Conservation (phyloP, 805 yeast species). For the Metschnikowia similis region DNA sequence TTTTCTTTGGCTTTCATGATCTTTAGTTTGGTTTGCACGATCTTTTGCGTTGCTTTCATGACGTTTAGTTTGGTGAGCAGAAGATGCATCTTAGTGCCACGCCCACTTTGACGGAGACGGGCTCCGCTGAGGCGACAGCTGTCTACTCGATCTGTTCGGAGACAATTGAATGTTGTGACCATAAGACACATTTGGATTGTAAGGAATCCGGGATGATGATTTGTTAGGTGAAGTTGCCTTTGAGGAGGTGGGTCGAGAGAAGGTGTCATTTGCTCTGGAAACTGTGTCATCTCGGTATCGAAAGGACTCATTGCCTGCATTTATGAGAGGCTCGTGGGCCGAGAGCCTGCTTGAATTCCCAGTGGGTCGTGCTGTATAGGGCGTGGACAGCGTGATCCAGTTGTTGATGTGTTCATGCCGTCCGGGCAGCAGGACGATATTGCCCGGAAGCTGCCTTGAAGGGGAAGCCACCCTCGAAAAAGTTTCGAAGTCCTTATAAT, state of each 20-base stretch:
- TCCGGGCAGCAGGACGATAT: background rate
- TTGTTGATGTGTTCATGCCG: conserved; percentile 1
- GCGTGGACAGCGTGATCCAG: conserved; percentile 17
- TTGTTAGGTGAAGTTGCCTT: conserved; percentile 15
- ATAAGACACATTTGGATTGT: conserved; percentile 13
- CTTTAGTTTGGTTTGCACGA: conserved; percentile 20
- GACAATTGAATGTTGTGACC: conserved; percentile 17
- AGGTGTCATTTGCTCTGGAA: conserved; percentile 11
- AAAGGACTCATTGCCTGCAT: conserved; percentile 12
- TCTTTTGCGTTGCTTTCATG: conserved; percentile 41
- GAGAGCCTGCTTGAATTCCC: conserved; percentile 12
- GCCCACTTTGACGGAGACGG: conserved; percentile 18
- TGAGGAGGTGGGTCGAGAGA: conserved; percentile 11
- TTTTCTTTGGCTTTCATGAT: conserved; percentile 42
- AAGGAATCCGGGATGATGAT: conserved; percentile 14
- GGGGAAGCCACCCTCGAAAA: conserved; percentile 13
- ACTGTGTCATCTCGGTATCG: conserved; percentile 10
- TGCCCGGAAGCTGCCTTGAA: conserved; percentile 3
- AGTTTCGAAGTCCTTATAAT: conserved; percentile 4
- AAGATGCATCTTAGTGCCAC: conserved; percentile 12
- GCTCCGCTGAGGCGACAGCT: conserved; percentile 17
- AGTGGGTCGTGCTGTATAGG: conserved; percentile 9
- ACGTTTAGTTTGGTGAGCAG: conserved; percentile 22
- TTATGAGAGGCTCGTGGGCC: conserved; percentile 12
- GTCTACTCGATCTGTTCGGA: conserved; percentile 15